Conservation (phyloP, 2,329 filamentous ascomycete genomes). For the Penicillium griseofulvum region DNA sequence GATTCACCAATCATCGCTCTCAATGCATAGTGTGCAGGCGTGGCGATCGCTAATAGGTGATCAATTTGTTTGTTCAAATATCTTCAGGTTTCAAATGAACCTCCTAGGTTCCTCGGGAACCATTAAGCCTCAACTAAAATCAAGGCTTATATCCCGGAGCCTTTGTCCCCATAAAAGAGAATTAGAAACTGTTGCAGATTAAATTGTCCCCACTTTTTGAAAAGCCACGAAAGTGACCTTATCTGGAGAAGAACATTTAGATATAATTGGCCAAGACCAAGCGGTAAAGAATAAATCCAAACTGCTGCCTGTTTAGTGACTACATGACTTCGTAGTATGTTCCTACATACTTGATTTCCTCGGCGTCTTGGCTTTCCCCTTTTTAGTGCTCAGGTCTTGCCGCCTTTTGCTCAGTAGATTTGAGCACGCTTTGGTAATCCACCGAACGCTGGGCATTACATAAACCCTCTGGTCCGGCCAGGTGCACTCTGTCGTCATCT, state of each 20-base stretch:
- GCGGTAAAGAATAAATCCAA: background rate
- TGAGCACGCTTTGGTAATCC: no score
- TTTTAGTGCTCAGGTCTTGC: no score
- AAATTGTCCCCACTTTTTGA: conserved; percentile 4
- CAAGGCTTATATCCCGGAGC: background rate
- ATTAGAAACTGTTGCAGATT: background rate
- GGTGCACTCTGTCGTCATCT: no score
- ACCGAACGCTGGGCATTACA: no score
- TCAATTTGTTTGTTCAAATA: background rate
- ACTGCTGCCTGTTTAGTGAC: no score
- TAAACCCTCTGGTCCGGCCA: no score
- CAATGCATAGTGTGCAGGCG: conserved; percentile 8
- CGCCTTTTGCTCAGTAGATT: no score
- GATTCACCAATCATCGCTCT: conserved; percentile 15
- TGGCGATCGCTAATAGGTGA: conserved; percentile 9
- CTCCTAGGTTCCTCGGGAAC: background rate
- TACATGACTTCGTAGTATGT: no score
- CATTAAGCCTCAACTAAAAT: background rate
- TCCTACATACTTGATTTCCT: no score
- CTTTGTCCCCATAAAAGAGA: background rate
- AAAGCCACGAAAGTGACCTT: background rate
- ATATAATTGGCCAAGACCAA: background rate
- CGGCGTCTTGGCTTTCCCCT: no score
- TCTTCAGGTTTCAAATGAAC: background rate
- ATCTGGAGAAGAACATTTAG: background rate